Percentiles rank a stretch among this genome's conserved stretches.
Conservation (phyloP, 352 stramenopile species). For the Phytopythium montanum region DNA sequence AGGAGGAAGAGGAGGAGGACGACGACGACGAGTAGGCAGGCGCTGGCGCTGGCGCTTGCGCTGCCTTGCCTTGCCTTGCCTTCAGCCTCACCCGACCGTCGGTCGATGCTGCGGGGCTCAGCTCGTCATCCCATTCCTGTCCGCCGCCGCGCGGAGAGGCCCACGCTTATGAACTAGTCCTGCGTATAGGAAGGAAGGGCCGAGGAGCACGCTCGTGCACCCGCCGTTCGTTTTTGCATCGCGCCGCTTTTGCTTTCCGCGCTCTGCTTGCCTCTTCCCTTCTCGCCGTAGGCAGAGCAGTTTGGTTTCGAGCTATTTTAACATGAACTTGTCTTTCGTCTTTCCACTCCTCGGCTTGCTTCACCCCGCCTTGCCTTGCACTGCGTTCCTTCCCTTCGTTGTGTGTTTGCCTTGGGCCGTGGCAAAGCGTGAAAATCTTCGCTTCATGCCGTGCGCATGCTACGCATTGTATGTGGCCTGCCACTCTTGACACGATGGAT, state of each 20-base stretch:
- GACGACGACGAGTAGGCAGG: constrained; percentile 67
- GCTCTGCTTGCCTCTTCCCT: not conserved
- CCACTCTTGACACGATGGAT: too few species aligned
- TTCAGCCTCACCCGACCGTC: too few species aligned
- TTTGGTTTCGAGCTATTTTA: constrained; percentile 11
- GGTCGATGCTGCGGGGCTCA: constrained; percentile 1
- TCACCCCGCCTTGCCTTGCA: not conserved
- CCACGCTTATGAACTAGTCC: constrained; percentile 9
- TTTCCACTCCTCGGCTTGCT: not conserved
- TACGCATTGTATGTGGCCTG: too few species aligned
- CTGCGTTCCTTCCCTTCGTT: not conserved
- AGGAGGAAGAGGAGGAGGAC: constrained; percentile 68
- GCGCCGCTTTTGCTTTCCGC: not conserved
- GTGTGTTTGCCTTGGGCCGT: too few species aligned
- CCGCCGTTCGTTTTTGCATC: constrained; percentile 7
- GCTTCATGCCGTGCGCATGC: too few species aligned
- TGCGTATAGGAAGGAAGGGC: constrained; percentile 7
- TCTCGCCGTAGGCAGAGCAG: not conserved
- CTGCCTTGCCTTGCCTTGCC: too few species aligned
- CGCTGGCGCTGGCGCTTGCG: too few species aligned
- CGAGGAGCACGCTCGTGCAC: not conserved
- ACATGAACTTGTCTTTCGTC: not conserved
- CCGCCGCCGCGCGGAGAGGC: not conserved
- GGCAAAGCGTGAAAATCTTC: too few species aligned
- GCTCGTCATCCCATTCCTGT: constrained; percentile 1